Evolutionary conservation across 2,329 filamentous ascomycete species (phyloP).

Genomic region (Calonectria pseudoreteaudii): DNA sequence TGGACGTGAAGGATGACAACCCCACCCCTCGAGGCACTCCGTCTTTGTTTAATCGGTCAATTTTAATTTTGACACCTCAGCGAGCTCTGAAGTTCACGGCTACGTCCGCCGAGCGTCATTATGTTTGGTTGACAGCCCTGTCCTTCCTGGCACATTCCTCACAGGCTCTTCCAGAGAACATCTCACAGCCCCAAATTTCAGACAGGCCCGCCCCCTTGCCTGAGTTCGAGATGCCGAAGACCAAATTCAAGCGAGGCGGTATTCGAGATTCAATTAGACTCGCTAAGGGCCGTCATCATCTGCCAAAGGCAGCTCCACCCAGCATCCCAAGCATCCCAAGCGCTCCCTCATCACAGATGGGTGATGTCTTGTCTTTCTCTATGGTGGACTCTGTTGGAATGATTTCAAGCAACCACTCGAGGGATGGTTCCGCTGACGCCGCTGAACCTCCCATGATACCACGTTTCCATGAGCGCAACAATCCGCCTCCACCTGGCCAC

Average conservation of each 20-base stretch:
- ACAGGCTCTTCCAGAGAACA: constrained; percentile 81
- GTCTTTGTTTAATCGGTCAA: constrained; percentile 87
- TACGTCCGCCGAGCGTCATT: constrained; percentile 84
- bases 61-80: constrained; percentile 92
- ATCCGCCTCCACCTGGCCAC: constrained; percentile 63
- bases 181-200: constrained; percentile 63
- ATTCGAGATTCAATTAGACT: constrained; percentile 92
- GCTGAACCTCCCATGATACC: constrained; percentile 80
- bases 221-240: constrained; percentile 62
- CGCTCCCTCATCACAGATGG: constrained; percentile 51
- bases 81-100: constrained; percentile 97
- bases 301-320: constrained; percentile 60
- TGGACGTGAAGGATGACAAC: constrained; percentile 97
- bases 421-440: constrained; percentile 67
- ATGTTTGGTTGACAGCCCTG: constrained; percentile 92
- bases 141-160: constrained; percentile 95
- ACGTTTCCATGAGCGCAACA: constrained; percentile 71
- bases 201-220: constrained; percentile 55
- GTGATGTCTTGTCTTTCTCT: constrained; percentile 51
- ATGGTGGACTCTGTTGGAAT: constrained; percentile 55
- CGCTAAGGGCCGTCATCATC: constrained; percentile 76
- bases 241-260: constrained; percentile 61
- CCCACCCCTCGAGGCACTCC: constrained; percentile 78
- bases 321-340: constrained; percentile 59
- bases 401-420: constrained; percentile 51